Base-by-base conservation (phyloP, 2,329 filamentous ascomycete genomes). In the Penicillium sp. region DNA sequence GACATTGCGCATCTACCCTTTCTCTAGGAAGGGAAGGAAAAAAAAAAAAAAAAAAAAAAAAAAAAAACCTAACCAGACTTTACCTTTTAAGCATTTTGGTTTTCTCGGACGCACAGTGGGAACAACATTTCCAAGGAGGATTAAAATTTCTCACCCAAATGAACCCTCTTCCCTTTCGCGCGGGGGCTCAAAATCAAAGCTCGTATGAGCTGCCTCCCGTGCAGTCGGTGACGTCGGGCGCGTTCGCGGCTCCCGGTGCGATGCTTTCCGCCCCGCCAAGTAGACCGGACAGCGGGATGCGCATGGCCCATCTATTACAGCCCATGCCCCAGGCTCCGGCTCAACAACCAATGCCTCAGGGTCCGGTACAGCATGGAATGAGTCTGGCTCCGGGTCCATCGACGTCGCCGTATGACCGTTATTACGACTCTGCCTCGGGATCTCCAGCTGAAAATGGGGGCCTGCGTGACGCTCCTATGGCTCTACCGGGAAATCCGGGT, bases 281-380 rank as follows among this genome's bases (percentile, higher is more conserved):
- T 62, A 71, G 74, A 58, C 71, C 74, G 13, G 66, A 66, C 53
- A 76, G 74, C 57, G 73, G 73, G 27, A 62, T 78, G 66, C 72
- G 72, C 35, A 77, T 78, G 72, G 66, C 74, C 31, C 75, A 76
- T 68, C 68, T 76, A 35, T 59, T 77, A 45, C 76, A 78, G 56
- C 73, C 71, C 16, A 65, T 75, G 54, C 55, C 68, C 0, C 69
- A 69, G 21, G 60, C 64, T 14, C 58, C 67, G 16, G 59, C 65
- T 14, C 64, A 69, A 22, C 53, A 55, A 22, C 37, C 31, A 5
- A 48, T 50, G 39, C 53, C 51, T 31, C 46, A 53, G 14, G 52
- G 49, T n/a, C 26, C 50, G 14, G 26, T 19, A 13, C 39, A 46
- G 26, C 50, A 49, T 31, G 27, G 44, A 14, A 44, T 53, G n/a